Base-by-base conservation (phyloP, 2,329 filamentous ascomycete genomes). In the Ceratocystis albifundus region DNA sequence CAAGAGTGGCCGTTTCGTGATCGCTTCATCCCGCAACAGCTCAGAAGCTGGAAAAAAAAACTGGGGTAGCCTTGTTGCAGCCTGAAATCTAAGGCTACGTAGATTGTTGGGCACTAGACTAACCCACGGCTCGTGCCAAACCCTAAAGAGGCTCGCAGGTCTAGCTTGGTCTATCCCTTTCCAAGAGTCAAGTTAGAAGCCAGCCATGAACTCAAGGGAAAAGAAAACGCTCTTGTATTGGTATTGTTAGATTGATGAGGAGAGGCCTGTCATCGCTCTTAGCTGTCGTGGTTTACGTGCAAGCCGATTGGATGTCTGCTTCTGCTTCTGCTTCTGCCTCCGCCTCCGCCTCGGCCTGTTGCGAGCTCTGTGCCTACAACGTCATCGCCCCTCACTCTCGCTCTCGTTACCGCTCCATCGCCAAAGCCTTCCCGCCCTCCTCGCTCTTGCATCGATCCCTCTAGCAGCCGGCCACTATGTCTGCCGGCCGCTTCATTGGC, bases 41-140 rank as follows among this genome's bases (percentile, higher is more conserved):
- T 41, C 10, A 41, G 36, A 15, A 46, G 17, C 46, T 30, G 8
- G 10, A 41, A 36, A 46, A 36, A 46, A 36, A 62, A 30, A 7
- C 41, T 48, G 61, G 36, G 48, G 36, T 25, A 62, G 61, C 61
- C 61, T 63, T 50, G 22, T 63, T 6, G 25, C 25, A 36, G 61
- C 61, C 61, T 63, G 4, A 63, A 1, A 50, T 63, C 4, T 63
- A 10, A 63, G 61, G 61, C 63, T 44, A 28, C 22, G 17, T 2
- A 15, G 2, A 36, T 5, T 15, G 28, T 4, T 36, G 30, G 2
- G 25, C 20, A 6, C n/a, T 59, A 28, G 28, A n/a, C 28, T 59
- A 59, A 59, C 55, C 55, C 55, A 59, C 1, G 8, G 12, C 5
- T 41, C 7, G n/a, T 25, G 7, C 48, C 1, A n/a, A 36, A 59